Conservation (phyloP, 2,329 filamentous ascomycete genomes). For the Sclerotinia borealis region DNA sequence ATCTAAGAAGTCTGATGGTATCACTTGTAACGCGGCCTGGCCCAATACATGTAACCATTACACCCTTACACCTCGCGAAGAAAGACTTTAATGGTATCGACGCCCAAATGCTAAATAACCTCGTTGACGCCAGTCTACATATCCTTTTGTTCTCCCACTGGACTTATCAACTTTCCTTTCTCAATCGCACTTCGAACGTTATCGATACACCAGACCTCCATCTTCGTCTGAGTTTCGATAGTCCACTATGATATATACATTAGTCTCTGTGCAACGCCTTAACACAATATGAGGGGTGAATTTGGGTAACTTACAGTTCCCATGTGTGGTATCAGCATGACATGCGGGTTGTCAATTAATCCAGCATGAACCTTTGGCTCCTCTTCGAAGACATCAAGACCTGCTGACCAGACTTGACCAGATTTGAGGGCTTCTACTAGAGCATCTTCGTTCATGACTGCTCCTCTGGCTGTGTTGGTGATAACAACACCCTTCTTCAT, state of each 20-base stretch:
- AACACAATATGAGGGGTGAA: too few relatives aligned
- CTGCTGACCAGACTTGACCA: constrained; percentile 64
- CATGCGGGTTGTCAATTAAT: constrained; percentile 62
- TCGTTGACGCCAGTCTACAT: constrained; percentile 26
- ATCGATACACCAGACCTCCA: constrained; percentile 71
- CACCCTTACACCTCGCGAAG: neutral
- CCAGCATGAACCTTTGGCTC: constrained; percentile 73
- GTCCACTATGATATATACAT: constrained; percentile 48
- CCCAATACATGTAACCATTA: neutral
- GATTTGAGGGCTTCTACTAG: constrained; percentile 66
- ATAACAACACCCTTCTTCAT: constrained; percentile 77
- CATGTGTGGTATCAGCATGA: constrained; percentile 78
- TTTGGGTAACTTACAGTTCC: constrained; percentile 46
- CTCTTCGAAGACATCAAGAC: constrained; percentile 77
- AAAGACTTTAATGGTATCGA: neutral
- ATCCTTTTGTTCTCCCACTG: constrained; percentile 65
- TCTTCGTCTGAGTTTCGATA: constrained; percentile 54
- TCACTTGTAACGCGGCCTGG: neutral
- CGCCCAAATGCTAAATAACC: neutral
- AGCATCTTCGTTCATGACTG: constrained; percentile 75
- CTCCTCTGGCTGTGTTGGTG: constrained; percentile 77
- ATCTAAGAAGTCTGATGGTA: neutral
- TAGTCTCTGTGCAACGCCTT: neutral
- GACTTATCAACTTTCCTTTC: constrained; percentile 56
- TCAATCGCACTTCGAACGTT: constrained; percentile 62